phyloP scores from a whole-genome alignment of 2,329 filamentous ascomycete genomes.

The Phoma sp. region DNA sequence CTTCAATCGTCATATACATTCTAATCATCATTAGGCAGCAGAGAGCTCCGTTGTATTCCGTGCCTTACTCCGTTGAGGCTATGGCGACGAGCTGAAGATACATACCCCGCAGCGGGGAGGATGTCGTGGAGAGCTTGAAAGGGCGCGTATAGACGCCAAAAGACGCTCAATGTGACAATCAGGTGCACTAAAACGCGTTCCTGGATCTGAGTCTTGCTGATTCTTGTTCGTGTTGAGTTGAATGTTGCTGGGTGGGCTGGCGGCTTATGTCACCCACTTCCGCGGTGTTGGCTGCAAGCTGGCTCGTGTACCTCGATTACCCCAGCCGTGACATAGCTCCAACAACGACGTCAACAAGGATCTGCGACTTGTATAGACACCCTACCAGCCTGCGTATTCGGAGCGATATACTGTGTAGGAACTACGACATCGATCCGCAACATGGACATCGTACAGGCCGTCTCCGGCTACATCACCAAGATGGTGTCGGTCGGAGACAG shows the following conservation, averaged over 20 bases:
- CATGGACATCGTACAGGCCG: slow-evolving; percentile 95
- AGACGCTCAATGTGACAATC: not conserved
- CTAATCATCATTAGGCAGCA: not conserved
- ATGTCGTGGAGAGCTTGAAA: not conserved
- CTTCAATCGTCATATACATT: not conserved
- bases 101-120: not conserved
- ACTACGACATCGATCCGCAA: not conserved
- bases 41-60: not conserved
- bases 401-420: not conserved
- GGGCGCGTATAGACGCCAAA: not conserved
- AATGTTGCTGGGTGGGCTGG: not conserved
- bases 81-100: not conserved
- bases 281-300: slow-evolving; percentile 4
- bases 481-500: slow-evolving; percentile 88
- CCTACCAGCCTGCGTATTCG: not conserved
- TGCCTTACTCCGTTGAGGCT: not conserved
- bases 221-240: not conserved
- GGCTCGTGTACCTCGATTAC: slow-evolving; percentile 11
- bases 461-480: slow-evolving; percentile 94
- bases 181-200: not conserved
- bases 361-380: not conserved
- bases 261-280: slow-evolving; percentile 6
- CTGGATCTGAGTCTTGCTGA: not conserved
- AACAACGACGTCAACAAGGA: slow-evolving; percentile 9
- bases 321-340: slow-evolving; percentile 12